Percentiles rank a stretch among this genome's conserved stretches.
These are phyloP conservation scores for Linaria vulgaris DNA, from an alignment of 257 asterid genomes.

Conservation along the genomic window DNA sequence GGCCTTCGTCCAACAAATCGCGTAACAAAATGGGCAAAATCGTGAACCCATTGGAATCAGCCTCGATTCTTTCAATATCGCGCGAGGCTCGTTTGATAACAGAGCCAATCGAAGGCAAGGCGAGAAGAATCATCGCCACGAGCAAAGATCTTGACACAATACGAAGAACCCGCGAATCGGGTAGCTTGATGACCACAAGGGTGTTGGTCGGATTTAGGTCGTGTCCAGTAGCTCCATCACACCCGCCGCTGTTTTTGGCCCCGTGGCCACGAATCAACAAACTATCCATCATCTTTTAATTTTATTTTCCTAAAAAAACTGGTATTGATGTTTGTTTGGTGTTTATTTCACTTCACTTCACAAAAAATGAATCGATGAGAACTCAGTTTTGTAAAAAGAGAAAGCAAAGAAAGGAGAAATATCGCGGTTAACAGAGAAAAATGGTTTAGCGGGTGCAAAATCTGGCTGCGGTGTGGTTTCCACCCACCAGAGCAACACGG, in stretches of 20 bases:
- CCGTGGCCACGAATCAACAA: slow-evolving; percentile 28
- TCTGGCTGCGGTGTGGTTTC: slow-evolving; percentile 74
- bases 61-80: slow-evolving; percentile 16
- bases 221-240: slow-evolving; percentile 11
- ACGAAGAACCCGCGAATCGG: slow-evolving; percentile 59
- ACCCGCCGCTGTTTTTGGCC: slow-evolving; percentile 13
- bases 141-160: slow-evolving; percentile 56
- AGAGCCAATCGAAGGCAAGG: slow-evolving; percentile 41
- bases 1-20: slow-evolving; percentile 74
- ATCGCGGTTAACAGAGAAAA: slow-evolving; percentile 19
- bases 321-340: neutral
- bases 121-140: slow-evolving; percentile 48
- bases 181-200: slow-evolving; percentile 48
- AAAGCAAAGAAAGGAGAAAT: neutral
- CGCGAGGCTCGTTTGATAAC: slow-evolving; percentile 32
- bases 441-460: slow-evolving; percentile 59
- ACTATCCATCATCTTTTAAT: slow-evolving; percentile 36
- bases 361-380: neutral
- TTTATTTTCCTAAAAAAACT: neutral
- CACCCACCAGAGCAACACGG: slow-evolving; percentile 71
- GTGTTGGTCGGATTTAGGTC: slow-evolving; percentile 35
- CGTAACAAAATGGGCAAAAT: slow-evolving; percentile 48
- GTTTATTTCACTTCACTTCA: neutral
- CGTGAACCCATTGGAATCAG: slow-evolving; percentile 25
- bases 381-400: neutral